Evolutionary conservation across 495 filamentous ascomycete genomes (phyloP).

Genomic region (Cercophora samala): DNA sequence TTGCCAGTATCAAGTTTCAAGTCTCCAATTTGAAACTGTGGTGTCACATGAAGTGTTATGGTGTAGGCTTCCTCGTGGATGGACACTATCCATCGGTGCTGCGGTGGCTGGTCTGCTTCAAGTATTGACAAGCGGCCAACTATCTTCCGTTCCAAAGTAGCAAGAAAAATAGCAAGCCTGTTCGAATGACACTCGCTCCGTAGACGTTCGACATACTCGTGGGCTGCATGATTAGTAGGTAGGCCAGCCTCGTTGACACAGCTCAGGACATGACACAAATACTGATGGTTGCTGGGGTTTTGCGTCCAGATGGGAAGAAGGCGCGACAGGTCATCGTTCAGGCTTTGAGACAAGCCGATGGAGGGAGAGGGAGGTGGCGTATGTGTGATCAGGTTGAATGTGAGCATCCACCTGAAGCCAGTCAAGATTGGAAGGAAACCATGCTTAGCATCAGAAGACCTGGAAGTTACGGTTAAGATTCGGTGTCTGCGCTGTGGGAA

Average conservation of each 20-base stretch:
- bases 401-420: neutral
- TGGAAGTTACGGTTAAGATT: neutral
- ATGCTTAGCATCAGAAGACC: neutral
- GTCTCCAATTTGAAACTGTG: neutral
- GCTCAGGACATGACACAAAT: neutral
- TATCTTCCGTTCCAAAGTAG: neutral
- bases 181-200: neutral
- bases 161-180: neutral
- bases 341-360: neutral
- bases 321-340: neutral
- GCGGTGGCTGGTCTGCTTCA: neutral
- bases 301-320: neutral
- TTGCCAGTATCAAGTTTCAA: neutral
- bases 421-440: neutral
- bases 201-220: neutral
- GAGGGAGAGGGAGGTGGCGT: too few species aligned
- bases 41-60: neutral
- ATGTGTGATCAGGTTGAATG: neutral
- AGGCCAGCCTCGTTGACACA: neutral
- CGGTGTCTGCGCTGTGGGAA: neutral
- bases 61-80: neutral
- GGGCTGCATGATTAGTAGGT: neutral
- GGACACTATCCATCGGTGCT: neutral
- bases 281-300: neutral
- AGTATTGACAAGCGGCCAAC: neutral